These are phyloP conservation scores for Pestalotiopsis sp. DNA, from an alignment of 2,329 filamentous ascomycete species.

Conservation along the genomic window DNA sequence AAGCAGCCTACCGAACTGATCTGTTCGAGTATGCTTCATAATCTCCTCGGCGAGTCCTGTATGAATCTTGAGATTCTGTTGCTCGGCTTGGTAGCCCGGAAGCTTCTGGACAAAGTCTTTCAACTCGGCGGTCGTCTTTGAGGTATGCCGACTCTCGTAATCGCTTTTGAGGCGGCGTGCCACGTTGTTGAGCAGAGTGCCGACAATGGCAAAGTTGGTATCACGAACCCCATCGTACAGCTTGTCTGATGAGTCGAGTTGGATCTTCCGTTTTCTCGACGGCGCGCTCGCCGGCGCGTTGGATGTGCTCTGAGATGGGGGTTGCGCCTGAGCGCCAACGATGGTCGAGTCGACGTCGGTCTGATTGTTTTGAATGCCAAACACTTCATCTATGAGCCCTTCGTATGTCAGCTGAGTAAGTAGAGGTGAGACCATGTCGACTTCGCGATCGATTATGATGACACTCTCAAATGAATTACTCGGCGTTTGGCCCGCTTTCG, in stretches of 20 bases:
- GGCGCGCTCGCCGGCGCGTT: conserved; percentile 58
- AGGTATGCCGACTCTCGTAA: conserved; percentile 84
- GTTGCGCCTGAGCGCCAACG: conserved; percentile 71
- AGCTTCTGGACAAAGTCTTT: conserved; percentile 95
- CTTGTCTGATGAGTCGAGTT: conserved; percentile 86
- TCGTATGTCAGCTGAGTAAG: conserved; percentile 97
- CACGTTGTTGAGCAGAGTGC: conserved; percentile 84
- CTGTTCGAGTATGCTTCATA: conserved; percentile 87
- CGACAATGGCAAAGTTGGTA: conserved; percentile 94
- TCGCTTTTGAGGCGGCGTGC: conserved; percentile 83
- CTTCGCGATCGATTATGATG: conserved; percentile 93
- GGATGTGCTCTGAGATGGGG: conserved; percentile 54
- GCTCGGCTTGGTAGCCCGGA: conserved; percentile 89
- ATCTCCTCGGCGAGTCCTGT: conserved; percentile 94
- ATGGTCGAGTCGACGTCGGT: conserved; percentile 91
- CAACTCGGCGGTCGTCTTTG: conserved; percentile 87
- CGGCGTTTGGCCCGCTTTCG: conserved; percentile 73
- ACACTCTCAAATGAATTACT: conserved; percentile 88
- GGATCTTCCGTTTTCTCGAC: conserved; percentile 81
- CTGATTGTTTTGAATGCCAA: conserved; percentile 89
- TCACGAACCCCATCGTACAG: conserved; percentile 87
- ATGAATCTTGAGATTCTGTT: conserved; percentile 89
- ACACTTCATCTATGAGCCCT: conserved; percentile 91
- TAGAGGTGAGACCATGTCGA: conserved; percentile 89
- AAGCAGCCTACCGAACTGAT: conserved; percentile 83